These are phyloP conservation scores for Cephaloascus albidus DNA, from an alignment of 805 yeast genomes.

Conservation along the genomic window DNA sequence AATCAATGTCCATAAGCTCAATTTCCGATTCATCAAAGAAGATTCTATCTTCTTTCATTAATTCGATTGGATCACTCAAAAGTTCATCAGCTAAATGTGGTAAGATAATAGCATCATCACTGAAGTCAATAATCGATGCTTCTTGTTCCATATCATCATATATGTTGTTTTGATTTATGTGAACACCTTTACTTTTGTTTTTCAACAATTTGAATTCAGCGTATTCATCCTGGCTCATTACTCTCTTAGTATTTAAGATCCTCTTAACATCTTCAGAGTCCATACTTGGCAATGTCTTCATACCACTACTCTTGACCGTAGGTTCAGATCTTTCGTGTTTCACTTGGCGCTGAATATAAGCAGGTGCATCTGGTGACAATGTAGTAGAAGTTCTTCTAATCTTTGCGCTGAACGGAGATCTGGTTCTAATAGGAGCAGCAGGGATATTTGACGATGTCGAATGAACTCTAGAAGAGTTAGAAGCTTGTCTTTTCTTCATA, in stretches of 20 bases:
- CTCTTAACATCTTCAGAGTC: constrained; percentile 32
- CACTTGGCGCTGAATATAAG: constrained; percentile 4
- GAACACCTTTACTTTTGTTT: constrained; percentile 13
- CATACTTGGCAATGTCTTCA: constrained; percentile 42
- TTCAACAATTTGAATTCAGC: constrained; percentile 21
- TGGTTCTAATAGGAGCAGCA: neutral
- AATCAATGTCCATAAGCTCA: constrained; percentile 1
- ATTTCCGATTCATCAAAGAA: constrained; percentile 16
- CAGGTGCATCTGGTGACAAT: constrained; percentile 21
- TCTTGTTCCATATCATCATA: constrained; percentile 20
- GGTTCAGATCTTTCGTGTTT: constrained; percentile 22
- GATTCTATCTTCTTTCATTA: constrained; percentile 16
- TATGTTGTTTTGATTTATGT: constrained; percentile 11
- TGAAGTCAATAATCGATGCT: constrained; percentile 15
- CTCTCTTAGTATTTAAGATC: constrained; percentile 19
- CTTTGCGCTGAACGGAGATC: constrained; percentile 28
- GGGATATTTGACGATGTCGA: neutral
- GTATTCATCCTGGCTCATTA: constrained; percentile 24
- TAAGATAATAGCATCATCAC: constrained; percentile 8
- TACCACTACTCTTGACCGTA: constrained; percentile 34
- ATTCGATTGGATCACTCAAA: constrained; percentile 17
- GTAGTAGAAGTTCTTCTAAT: constrained; percentile 25
- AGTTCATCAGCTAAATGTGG: constrained; percentile 31
- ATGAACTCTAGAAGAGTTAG: neutral
- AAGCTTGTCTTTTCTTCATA: neutral